Evolutionary conservation across 352 stramenopile species (phyloP).

Genomic region (Globisporangium yorkense): DNA sequence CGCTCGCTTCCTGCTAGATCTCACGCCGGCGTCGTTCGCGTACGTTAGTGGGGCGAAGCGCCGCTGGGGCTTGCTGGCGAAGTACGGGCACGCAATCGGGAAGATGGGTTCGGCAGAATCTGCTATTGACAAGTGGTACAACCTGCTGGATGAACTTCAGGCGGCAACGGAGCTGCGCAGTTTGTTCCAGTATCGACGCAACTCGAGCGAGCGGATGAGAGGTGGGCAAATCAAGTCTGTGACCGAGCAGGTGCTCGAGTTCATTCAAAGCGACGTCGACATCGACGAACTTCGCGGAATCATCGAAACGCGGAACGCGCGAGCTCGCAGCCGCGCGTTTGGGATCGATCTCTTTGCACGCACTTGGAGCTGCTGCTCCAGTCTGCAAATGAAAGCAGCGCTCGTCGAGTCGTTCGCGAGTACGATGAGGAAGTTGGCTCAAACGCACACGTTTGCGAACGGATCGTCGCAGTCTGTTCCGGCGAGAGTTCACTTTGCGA

Average conservation of each 20-base stretch:
- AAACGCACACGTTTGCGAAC: constrained; percentile 19
- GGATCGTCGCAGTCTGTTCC: constrained; percentile 8
- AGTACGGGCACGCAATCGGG: constrained; percentile 62
- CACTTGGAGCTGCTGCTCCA: constrained; percentile 22
- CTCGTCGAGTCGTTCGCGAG: constrained; percentile 43
- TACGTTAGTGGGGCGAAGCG: constrained; percentile 67
- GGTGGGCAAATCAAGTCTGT: constrained; percentile 51
- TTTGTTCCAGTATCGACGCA: constrained; percentile 68
- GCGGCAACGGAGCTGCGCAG: constrained; percentile 64
- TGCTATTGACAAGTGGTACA: constrained; percentile 76
- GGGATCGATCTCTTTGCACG: constrained; percentile 43
- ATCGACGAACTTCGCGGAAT: constrained; percentile 40
- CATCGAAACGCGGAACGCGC: constrained; percentile 38
- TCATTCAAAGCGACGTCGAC: constrained; percentile 80
- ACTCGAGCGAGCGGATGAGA: constrained; percentile 60
- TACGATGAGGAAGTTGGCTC: constrained; percentile 34
- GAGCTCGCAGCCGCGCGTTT: constrained; percentile 34
- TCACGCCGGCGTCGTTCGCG: constrained; percentile 69
- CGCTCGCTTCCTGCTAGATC: constrained; percentile 62
- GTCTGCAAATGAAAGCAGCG: constrained; percentile 21
- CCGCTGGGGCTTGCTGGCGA: constrained; percentile 62
- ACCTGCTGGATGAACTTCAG: constrained; percentile 70
- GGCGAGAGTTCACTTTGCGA: constrained; percentile 50
- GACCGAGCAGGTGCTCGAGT: constrained; percentile 79
- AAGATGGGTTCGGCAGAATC: constrained; percentile 35